A percentile compares a stretch with the other conserved stretches of the same genome.
phyloP scores from a whole-genome alignment of 2,329 filamentous ascomycete species.

The Xylariaceae sp. region DNA sequence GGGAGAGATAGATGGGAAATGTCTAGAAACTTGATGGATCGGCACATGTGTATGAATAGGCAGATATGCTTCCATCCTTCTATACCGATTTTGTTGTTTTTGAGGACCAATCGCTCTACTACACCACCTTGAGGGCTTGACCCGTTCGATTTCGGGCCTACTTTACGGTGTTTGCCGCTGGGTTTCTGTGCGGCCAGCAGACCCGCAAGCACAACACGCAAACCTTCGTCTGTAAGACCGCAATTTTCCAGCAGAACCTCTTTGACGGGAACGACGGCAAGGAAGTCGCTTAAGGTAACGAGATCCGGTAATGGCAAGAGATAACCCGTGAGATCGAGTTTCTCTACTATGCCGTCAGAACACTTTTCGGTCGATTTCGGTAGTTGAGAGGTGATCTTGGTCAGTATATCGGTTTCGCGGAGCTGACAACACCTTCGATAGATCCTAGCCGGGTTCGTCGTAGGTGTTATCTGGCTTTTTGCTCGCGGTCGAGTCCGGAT shows the following conservation, averaged over 20 bases:
- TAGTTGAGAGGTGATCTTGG: slow-evolving; percentile 87
- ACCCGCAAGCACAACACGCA: slow-evolving; percentile 81
- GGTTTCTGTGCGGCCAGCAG: slow-evolving; percentile 74
- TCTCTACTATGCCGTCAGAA: slow-evolving; percentile 69
- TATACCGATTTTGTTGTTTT: slow-evolving; percentile 83
- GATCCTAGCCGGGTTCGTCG: slow-evolving; percentile 86
- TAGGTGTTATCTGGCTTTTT: slow-evolving; percentile 64
- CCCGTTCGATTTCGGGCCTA: slow-evolving; percentile 34
- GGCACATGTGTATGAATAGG: slow-evolving; percentile 85
- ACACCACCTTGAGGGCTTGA: slow-evolving; percentile 60
- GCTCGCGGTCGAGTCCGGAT: slow-evolving; percentile 32
- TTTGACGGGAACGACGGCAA: slow-evolving; percentile 87
- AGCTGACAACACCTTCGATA: slow-evolving; percentile 94
- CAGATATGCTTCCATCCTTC: slow-evolving; percentile 91
- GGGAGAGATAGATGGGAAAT: slow-evolving; percentile 82
- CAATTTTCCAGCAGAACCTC: slow-evolving; percentile 85
- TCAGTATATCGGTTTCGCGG: slow-evolving; percentile 85
- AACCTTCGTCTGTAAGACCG: slow-evolving; percentile 78
- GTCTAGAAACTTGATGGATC: slow-evolving; percentile 80
- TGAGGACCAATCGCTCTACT: slow-evolving; percentile 81
- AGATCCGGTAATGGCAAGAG: slow-evolving; percentile 80
- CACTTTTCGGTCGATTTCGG: slow-evolving; percentile 64
- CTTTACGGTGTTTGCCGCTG: slow-evolving; percentile 50
- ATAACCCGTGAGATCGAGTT: slow-evolving; percentile 80
- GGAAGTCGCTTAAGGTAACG: slow-evolving; percentile 84